Conservation (phyloP, 805 yeast genomes). For the Lipomyces japonicus region DNA sequence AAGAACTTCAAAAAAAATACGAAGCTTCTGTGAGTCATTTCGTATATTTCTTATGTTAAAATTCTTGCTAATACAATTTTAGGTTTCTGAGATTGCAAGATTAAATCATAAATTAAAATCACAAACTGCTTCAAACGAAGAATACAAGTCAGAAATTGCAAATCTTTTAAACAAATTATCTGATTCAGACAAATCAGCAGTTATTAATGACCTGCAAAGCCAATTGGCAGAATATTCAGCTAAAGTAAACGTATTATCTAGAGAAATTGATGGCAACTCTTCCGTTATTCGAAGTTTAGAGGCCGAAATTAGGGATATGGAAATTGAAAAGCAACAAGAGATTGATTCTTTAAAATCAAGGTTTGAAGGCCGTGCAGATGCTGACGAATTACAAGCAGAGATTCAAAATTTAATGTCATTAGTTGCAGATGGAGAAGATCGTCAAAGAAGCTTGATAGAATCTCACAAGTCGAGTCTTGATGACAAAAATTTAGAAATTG, state of each 20-base stretch:
- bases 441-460: neutral
- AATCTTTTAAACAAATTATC: neutral
- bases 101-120: neutral
- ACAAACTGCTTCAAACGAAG: neutral
- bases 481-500: too few relatives aligned
- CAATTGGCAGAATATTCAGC: neutral
- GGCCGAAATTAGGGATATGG: slow-evolving; percentile 42
- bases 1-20: neutral
- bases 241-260: slow-evolving; percentile 23
- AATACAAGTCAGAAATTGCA: neutral
- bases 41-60: neutral
- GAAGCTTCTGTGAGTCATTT: slow-evolving; percentile 1
- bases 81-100: neutral
- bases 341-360: neutral
- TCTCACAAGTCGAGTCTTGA: too few relatives aligned
- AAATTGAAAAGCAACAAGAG: neutral
- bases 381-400: neutral
- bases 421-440: neutral
- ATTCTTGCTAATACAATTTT: neutral
- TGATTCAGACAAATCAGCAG: neutral
- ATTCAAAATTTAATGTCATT: neutral
- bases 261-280: slow-evolving; percentile 69
- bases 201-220: neutral
- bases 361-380: too few relatives aligned
- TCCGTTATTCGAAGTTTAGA: slow-evolving; percentile 85